These are phyloP conservation scores for Fusarium abutilonis DNA, from an alignment of 2,329 filamentous ascomycete genomes.

Conservation along the genomic window DNA sequence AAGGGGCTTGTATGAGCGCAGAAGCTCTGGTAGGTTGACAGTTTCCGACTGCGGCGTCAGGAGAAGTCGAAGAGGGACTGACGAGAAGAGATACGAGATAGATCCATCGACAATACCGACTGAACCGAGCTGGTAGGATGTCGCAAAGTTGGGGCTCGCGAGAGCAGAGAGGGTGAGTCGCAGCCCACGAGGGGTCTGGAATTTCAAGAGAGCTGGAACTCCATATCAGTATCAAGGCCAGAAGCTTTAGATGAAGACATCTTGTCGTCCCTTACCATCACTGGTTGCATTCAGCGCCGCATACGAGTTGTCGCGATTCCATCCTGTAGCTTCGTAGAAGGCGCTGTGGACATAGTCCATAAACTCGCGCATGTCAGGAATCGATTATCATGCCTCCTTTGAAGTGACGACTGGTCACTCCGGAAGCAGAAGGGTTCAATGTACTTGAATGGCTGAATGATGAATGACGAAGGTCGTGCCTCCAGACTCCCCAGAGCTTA, in stretches of 20 bases:
- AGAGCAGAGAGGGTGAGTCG: conserved; percentile 90
- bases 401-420: conserved; percentile 24
- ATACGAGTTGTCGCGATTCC: conserved; percentile 94
- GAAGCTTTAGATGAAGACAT: not conserved
- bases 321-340: conserved; percentile 86
- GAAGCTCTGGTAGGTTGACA: conserved; percentile 79
- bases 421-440: conserved; percentile 22
- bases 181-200: conserved; percentile 84
- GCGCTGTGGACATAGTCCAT: conserved; percentile 96
- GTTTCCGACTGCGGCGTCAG: conserved; percentile 74
- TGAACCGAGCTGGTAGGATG: conserved; percentile 89
- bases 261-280: conserved; percentile 65
- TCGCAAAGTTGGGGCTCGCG: conserved; percentile 91
- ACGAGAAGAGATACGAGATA: conserved; percentile 96
- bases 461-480: conserved; percentile 6
- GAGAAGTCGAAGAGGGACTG: conserved; percentile 75
- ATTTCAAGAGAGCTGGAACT: conserved; percentile 80
- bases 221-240: conserved; percentile 30
- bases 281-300: conserved; percentile 84
- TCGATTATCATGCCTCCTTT: conserved; percentile 45
- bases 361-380: conserved; percentile 82
- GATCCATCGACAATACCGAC: conserved; percentile 94
- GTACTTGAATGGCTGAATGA: not conserved
- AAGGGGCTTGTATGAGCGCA: conserved; percentile 84
- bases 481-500: not conserved